Conservation (phyloP, 257 asterid genomes). For the Nicotiana sylvestris region DNA sequence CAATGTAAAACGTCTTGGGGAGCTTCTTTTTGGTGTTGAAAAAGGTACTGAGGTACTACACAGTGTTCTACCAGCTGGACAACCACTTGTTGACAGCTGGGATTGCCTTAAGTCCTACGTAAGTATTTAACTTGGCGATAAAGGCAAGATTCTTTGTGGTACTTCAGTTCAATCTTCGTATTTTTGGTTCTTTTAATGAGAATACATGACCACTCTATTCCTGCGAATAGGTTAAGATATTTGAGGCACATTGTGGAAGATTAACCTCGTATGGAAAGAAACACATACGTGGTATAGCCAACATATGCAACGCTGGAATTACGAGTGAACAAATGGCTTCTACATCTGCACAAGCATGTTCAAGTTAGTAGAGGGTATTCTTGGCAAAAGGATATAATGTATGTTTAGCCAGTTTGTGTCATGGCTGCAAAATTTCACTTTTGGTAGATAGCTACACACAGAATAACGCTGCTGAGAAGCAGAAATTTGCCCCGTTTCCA, state of each 20-base stretch:
- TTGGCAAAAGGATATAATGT: not conserved
- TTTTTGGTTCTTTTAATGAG: not conserved
- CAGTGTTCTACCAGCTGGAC: constrained; percentile 56
- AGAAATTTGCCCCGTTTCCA: not conserved
- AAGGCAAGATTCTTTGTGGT: not conserved
- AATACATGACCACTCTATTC: not conserved
- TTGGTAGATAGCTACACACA: not conserved
- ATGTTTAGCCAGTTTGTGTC: not conserved
- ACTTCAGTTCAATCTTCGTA: not conserved
- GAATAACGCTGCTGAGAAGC: not conserved
- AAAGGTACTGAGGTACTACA: constrained; percentile 55
- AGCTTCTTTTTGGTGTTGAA: constrained; percentile 74
- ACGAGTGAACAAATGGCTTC: constrained; percentile 57
- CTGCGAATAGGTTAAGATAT: constrained; percentile 47
- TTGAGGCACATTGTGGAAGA: constrained; percentile 74
- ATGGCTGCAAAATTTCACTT: not conserved
- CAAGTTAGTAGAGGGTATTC: constrained; percentile 6
- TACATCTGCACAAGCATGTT: constrained; percentile 74
- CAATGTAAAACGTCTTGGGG: constrained; percentile 59
- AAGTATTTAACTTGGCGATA: constrained; percentile 5
- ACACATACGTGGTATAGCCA: constrained; percentile 86
- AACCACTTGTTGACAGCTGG: constrained; percentile 29
- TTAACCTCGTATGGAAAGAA: constrained; percentile 85
- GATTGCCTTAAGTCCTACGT: constrained; percentile 82
- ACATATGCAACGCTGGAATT: constrained; percentile 82